Evolutionary conservation across 2,329 filamentous ascomycete species (phyloP).

Genomic region (Aspergillus intermedius): DNA sequence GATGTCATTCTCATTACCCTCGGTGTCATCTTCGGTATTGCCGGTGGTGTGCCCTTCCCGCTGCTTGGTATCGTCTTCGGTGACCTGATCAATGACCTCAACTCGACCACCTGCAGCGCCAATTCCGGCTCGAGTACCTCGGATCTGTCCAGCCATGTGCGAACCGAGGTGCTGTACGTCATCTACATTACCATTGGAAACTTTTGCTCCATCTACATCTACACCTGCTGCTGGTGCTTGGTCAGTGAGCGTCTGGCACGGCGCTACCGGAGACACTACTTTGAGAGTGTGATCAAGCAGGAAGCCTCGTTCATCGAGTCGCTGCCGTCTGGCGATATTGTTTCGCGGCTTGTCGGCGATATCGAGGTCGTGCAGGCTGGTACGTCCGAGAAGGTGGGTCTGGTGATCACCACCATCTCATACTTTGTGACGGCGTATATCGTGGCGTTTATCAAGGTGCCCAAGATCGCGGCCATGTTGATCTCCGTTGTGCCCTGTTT

Average conservation of each 20-base stretch:
- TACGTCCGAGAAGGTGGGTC: conserved; percentile 64
- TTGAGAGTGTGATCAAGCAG: conserved; percentile 53
- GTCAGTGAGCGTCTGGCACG: conserved; percentile 58
- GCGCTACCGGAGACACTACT: conserved; percentile 55
- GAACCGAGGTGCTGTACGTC: conserved; percentile 52
- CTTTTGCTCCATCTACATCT: conserved; percentile 58
- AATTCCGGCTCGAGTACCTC: conserved; percentile 5
- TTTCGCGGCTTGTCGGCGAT: conserved; percentile 57
- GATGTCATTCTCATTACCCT: conserved; percentile 22
- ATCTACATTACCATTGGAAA: conserved; percentile 59
- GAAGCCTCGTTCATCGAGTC: conserved; percentile 60
- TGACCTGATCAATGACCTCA: conserved; percentile 34
- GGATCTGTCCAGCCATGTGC: conserved; percentile 13
- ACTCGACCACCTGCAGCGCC: conserved; percentile 21
- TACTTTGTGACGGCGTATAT: conserved; percentile 63
- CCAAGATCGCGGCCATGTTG: conserved; percentile 57
- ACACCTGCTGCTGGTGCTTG: conserved; percentile 59
- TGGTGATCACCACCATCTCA: conserved; percentile 54
- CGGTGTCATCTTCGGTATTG: conserved; percentile 27
- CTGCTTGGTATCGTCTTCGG: conserved; percentile 36
- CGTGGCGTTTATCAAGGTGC: conserved; percentile 60
- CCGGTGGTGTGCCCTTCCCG: conserved; percentile 33
- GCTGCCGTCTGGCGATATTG: conserved; percentile 56
- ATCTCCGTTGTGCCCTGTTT: conserved; percentile 58
- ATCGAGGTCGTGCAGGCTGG: conserved; percentile 61